A percentile compares a stretch with the other conserved stretches of the same genome.
phyloP scores from a whole-genome alignment of 441 rosid genomes.

The Lepidium campestre region DNA sequence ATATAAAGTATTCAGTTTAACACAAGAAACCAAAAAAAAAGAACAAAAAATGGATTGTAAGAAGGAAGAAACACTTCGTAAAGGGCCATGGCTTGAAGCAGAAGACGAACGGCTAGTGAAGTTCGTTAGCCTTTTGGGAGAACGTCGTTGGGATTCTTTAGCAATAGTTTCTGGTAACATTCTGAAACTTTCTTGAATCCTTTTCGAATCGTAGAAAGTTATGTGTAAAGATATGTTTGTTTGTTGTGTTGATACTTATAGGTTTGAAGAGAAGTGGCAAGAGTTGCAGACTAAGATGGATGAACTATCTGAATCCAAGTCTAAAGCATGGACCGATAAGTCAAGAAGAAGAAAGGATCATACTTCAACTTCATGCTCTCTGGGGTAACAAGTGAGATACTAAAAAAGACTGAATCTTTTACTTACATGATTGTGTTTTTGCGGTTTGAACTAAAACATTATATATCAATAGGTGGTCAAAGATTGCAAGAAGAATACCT shows the following conservation, averaged over 20 bases:
- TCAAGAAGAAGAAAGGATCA: conserved; percentile 50
- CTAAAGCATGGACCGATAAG: conserved; percentile 51
- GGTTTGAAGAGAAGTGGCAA: conserved; percentile 70
- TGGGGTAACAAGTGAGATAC: conserved; percentile 72
- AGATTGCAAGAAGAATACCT: conserved; percentile 64
- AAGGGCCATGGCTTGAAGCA: conserved; percentile 67
- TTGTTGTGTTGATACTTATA: conserved; percentile 13
- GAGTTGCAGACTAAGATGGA: conserved; percentile 76
- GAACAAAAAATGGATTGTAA: conserved; percentile 5
- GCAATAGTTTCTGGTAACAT: conserved; percentile 49
- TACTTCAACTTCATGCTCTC: conserved; percentile 47
- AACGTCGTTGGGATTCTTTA: conserved; percentile 65
- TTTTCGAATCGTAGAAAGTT: conserved; percentile 3
- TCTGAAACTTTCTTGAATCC: not conserved
- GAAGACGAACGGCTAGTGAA: conserved; percentile 48
- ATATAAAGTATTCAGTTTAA: not conserved
- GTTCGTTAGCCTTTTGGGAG: conserved; percentile 45
- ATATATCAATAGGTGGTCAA: conserved; percentile 49
- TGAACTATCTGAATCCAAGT: conserved; percentile 62
- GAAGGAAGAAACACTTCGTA: conserved; percentile 37
- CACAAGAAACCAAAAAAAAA: not conserved
- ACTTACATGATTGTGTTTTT: not conserved
- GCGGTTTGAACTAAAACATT: not conserved
- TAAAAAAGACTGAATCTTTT: not conserved
- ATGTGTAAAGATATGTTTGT: not conserved